Percentiles rank a stretch among this genome's conserved stretches.
Evolutionary conservation across 345 rosid species (phyloP).

Genomic region (Populus alba): DNA sequence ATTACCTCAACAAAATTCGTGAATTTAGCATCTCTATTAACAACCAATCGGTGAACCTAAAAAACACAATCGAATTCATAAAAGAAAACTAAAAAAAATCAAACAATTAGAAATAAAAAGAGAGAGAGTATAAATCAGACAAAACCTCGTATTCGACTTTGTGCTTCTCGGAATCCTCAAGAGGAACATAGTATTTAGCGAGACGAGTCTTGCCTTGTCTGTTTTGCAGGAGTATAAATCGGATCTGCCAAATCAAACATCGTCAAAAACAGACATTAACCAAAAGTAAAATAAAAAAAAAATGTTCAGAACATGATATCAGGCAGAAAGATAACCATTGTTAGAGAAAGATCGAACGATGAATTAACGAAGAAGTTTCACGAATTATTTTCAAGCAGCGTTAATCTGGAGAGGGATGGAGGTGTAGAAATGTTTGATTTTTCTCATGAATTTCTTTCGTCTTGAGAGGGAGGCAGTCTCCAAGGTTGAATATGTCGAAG

Average conservation of each 20-base stretch:
- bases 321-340: slow-evolving; percentile 1
- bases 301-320: not conserved
- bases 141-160: slow-evolving; percentile 91
- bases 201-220: slow-evolving; percentile 99
- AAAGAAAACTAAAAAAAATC: not conserved
- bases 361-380: not conserved
- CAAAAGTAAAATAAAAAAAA: not conserved
- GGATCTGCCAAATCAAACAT: slow-evolving; percentile 61
- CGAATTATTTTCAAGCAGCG: not conserved
- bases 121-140: not conserved
- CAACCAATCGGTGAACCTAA: slow-evolving; percentile 96
- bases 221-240: slow-evolving; percentile 93
- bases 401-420: not conserved
- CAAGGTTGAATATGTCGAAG: slow-evolving; percentile 1
- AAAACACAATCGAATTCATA: not conserved
- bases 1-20: slow-evolving; percentile 96
- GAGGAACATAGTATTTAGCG: slow-evolving; percentile 95
- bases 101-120: not conserved
- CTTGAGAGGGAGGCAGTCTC: not conserved
- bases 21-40: slow-evolving; percentile 88
- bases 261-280: not conserved
- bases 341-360: not conserved
- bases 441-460: not conserved
- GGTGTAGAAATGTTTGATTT: too few relatives aligned
- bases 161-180: slow-evolving; percentile 98